Evolutionary conservation across 208 protist genomes (phyloP).

Genomic region (Tritrichomonas foetus): DNA sequence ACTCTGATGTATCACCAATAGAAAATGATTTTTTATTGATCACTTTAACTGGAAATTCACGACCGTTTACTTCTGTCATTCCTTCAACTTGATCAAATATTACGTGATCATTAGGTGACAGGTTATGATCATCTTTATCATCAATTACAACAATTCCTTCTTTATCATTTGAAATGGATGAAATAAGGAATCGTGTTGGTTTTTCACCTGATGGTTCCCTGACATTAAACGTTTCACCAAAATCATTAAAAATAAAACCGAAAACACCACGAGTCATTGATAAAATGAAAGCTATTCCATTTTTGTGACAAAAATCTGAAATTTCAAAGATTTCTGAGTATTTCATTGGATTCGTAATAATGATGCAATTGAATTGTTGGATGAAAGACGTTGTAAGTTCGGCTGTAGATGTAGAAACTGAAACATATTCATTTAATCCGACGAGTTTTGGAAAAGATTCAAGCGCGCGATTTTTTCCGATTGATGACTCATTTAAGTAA

Average conservation of each 20-base stretch:
- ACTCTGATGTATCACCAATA: conserved; percentile 51
- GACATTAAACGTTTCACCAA: conserved; percentile 54
- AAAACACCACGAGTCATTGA: conserved; percentile 53
- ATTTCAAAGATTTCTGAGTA: conserved; percentile 1
- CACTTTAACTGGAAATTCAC: conserved; percentile 43
- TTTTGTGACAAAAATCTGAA: conserved; percentile 51
- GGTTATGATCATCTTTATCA: conserved; percentile 61
- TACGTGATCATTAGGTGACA: conserved; percentile 68
- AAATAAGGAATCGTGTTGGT: conserved; percentile 48
- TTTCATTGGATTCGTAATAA: background rate
- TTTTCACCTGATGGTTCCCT: conserved; percentile 52
- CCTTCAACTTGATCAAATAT: conserved; percentile 71
- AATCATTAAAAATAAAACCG: conserved; percentile 58
- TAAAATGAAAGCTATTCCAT: conserved; percentile 51
- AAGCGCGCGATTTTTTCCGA: conserved; percentile 68
- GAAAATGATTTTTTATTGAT: conserved; percentile 49
- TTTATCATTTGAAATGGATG: conserved; percentile 45
- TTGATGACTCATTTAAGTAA: conserved; percentile 69
- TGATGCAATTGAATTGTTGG: background rate
- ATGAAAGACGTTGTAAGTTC: conserved; percentile 15
- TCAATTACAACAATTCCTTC: conserved; percentile 61
- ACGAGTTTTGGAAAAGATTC: conserved; percentile 57
- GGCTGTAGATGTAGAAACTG: conserved; percentile 32
- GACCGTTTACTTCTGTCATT: conserved; percentile 67
- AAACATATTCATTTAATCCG: conserved; percentile 77